phyloP scores from a whole-genome alignment of 2,329 filamentous ascomycete genomes.

The Alternaria longipes region DNA sequence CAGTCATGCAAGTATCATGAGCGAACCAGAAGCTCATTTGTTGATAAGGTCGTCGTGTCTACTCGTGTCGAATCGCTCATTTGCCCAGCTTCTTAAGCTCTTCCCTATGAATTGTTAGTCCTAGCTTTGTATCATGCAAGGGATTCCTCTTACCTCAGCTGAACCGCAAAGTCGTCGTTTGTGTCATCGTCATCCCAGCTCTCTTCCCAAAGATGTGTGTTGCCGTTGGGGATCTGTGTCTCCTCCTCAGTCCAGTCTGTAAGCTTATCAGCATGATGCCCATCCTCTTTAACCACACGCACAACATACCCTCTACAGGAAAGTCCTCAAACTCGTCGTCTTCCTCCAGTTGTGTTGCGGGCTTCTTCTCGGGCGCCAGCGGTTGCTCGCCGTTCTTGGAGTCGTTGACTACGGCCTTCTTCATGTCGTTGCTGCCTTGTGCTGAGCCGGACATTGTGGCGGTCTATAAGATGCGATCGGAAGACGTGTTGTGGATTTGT shows the following conservation, averaged over 20 bases:
- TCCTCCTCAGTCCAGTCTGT: constrained; percentile 90
- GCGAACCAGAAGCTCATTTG: background rate
- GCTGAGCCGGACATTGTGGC: constrained; percentile 59
- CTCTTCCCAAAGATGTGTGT: constrained; percentile 95
- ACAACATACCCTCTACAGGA: constrained; percentile 81
- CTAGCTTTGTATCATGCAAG: background rate
- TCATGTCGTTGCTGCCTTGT: constrained; percentile 49
- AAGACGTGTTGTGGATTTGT: background rate
- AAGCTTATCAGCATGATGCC: constrained; percentile 17
- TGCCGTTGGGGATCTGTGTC: constrained; percentile 79
- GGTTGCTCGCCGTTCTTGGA: constrained; percentile 54
- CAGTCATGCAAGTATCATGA: background rate
- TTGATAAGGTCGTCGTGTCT: background rate
- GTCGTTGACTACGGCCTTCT: constrained; percentile 53
- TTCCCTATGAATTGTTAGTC: constrained; percentile 65
- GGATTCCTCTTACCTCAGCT: constrained; percentile 77
- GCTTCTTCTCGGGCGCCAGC: constrained; percentile 64
- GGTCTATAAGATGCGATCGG: background rate
- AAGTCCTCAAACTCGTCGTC: constrained; percentile 99
- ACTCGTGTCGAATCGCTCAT: constrained; percentile 28
- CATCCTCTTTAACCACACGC: no score
- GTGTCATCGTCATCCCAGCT: constrained; percentile 99
- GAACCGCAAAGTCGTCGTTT: constrained; percentile 92
- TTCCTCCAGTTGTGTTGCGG: constrained; percentile 80
- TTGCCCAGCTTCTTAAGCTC: constrained; percentile 96